Evolutionary conservation across 352 stramenopile species (phyloP).

Genomic region (Albugo laibachii): DNA sequence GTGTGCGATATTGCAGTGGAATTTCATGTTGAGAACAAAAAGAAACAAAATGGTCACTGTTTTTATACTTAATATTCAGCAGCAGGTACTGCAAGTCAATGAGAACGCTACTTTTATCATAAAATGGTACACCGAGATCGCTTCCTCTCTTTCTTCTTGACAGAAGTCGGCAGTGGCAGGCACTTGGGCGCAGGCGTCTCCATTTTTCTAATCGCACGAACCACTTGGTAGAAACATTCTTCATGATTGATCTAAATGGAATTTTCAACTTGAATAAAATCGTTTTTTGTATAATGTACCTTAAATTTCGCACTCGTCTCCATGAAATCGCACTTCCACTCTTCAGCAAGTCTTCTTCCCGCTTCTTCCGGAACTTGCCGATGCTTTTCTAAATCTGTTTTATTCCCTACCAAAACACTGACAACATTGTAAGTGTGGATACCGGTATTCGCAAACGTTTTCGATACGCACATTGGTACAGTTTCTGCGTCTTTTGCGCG

Average conservation of each 20-base stretch:
- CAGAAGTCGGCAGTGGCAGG: constrained; percentile 9
- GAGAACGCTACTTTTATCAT: constrained; percentile 1
- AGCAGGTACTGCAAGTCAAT: background rate
- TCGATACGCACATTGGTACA: constrained; percentile 39
- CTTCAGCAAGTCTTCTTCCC: constrained; percentile 37
- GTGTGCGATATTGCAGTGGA: constrained; percentile 43
- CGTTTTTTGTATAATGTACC: constrained; percentile 14
- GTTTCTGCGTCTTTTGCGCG: constrained; percentile 76
- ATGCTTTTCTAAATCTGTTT: constrained; percentile 64
- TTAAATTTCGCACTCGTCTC: constrained; percentile 77
- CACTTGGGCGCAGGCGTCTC: constrained; percentile 23
- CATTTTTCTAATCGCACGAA: constrained; percentile 68
- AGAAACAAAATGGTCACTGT: constrained; percentile 1
- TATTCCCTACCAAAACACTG: constrained; percentile 76
- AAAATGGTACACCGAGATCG: constrained; percentile 23
- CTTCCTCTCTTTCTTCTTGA: constrained; percentile 42
- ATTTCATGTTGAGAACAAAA: constrained; percentile 4
- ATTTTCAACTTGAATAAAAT: background rate
- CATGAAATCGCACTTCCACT: constrained; percentile 76
- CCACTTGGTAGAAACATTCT: constrained; percentile 80
- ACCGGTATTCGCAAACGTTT: background rate
- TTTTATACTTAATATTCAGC: constrained; percentile 1
- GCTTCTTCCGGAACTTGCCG: constrained; percentile 45
- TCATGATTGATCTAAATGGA: constrained; percentile 16
- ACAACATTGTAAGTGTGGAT: background rate